Evolutionary conservation across 257 asterid genomes (phyloP).

Genomic region (Salvia hispanica): DNA sequence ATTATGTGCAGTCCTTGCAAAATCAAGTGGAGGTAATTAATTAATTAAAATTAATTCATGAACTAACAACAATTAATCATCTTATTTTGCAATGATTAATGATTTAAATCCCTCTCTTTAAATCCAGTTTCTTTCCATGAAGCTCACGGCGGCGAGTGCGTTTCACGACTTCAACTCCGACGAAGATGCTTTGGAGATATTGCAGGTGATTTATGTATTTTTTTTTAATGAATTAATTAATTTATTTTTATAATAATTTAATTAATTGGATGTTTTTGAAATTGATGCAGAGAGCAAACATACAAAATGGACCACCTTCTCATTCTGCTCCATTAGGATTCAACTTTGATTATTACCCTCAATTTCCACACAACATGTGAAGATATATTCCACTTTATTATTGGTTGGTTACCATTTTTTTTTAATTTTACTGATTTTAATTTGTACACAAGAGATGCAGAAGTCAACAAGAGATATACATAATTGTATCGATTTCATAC

Average conservation of each 20-base stretch:
- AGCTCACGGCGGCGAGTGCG: slow-evolving; percentile 77
- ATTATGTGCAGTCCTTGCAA: slow-evolving; percentile 82
- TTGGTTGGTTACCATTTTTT: neutral
- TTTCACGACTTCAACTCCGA: slow-evolving; percentile 62
- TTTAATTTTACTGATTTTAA: slow-evolving; percentile 19
- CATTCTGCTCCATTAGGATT: slow-evolving; percentile 35
- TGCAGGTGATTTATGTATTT: slow-evolving; percentile 45
- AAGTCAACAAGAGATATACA: slow-evolving; percentile 27
- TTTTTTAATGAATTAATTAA: neutral
- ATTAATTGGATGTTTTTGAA: neutral
- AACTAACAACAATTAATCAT: neutral
- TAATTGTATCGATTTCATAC: slow-evolving; percentile 27
- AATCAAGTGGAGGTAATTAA: slow-evolving; percentile 82
- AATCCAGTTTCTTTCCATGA: slow-evolving; percentile 83
- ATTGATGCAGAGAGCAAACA: slow-evolving; percentile 60
- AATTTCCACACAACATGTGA: slow-evolving; percentile 37
- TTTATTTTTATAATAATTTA: no score
- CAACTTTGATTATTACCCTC: slow-evolving; percentile 36
- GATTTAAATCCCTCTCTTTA: slow-evolving; percentile 6
- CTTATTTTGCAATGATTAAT: neutral
- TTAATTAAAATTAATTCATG: neutral
- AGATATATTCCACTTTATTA: slow-evolving; percentile 4
- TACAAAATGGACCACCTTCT: slow-evolving; percentile 47
- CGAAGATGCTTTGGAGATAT: slow-evolving; percentile 43
- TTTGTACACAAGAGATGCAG: slow-evolving; percentile 30